Evolutionary conservation across 257 asterid genomes (phyloP), one percentile per base, ranked within the genome.

Genomic region (Solanum peruvianum): DNA sequence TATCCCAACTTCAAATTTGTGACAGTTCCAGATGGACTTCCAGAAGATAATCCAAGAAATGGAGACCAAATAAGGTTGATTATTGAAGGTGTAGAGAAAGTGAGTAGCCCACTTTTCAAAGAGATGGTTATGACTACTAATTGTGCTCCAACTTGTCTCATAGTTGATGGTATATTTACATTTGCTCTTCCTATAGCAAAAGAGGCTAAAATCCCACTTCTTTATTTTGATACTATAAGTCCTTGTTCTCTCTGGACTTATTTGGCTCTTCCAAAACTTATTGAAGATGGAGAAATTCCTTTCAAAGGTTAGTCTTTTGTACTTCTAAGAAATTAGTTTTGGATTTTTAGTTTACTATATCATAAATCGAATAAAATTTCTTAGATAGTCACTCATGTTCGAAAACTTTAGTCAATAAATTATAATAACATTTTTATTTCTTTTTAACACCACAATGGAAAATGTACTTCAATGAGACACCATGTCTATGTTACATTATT

Each of bases 251-350:
- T 89, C 45, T 90, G 91, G 91, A 83, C 88, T 86, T 87, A 39
- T 62, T 89, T 88, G 52, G 77, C 87, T 35, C 33, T 88, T 25
- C 90, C 90, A 13, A 82, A 86, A 77, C 76, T 89, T 4, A 76
- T 91, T 78, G 85, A 89, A 83, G 84, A 87, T n/a, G 89, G 87
- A 7, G 91, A 90, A 47, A 83, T 90, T 21, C 92, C 92, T 7
- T 87, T 88, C 60, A 12, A 77, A 66, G 92, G 92, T 89, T 4
- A 42, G 33, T 37, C 49, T 21, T 33, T 3, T 33, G 27, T 0
- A 6, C 35, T 75, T 42, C 25, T 3, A 37, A 56, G 15, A 45
- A 21, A 69, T 64, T 64, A 66, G 72, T 25, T 12, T 66, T 64
- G 18, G 5, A 58, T 16, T 52, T 16, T 16, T 52, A 5, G 23